Evolutionary conservation across 2,329 filamentous ascomycete genomes (phyloP).

Genomic region (Diaporthe batatas): DNA sequence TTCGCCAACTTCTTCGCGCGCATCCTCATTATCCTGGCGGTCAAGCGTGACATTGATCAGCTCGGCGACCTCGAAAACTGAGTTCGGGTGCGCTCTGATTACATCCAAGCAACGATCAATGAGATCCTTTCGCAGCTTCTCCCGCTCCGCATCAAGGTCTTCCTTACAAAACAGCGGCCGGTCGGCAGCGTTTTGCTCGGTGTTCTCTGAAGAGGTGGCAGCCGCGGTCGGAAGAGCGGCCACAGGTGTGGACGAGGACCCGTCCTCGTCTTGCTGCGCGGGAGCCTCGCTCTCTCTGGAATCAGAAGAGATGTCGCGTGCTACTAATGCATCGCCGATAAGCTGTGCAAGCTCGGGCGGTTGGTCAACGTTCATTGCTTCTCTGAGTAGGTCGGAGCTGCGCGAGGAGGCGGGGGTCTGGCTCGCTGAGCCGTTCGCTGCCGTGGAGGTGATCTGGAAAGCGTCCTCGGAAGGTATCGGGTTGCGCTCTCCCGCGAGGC

Average conservation of each 20-base stretch:
- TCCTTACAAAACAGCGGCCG: slow-evolving; percentile 73
- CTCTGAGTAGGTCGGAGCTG: slow-evolving; percentile 41
- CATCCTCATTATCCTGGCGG: slow-evolving; percentile 67
- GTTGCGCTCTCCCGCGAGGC: slow-evolving; percentile 71
- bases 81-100: slow-evolving; percentile 86
- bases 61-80: slow-evolving; percentile 92
- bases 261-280: slow-evolving; percentile 42
- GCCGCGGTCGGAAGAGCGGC: slow-evolving; percentile 29
- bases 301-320: slow-evolving; percentile 46
- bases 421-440: slow-evolving; percentile 48
- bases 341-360: slow-evolving; percentile 47
- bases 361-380: slow-evolving; percentile 52
- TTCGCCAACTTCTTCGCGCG: slow-evolving; percentile 80
- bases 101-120: slow-evolving; percentile 94
- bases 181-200: slow-evolving; percentile 44
- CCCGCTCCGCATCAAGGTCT: slow-evolving; percentile 82
- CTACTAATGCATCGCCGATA: slow-evolving; percentile 45
- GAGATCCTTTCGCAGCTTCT: slow-evolving; percentile 78
- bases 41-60: slow-evolving; percentile 81
- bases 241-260: slow-evolving; percentile 27
- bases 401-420: slow-evolving; percentile 37
- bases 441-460: slow-evolving; percentile 50
- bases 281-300: slow-evolving; percentile 46
- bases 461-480: slow-evolving; percentile 75
- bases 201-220: slow-evolving; percentile 43